A percentile compares a stretch with the other conserved stretches of the same genome.
phyloP scores from a whole-genome alignment of 169 alveolate species.

The Eimeria maxima region DNA sequence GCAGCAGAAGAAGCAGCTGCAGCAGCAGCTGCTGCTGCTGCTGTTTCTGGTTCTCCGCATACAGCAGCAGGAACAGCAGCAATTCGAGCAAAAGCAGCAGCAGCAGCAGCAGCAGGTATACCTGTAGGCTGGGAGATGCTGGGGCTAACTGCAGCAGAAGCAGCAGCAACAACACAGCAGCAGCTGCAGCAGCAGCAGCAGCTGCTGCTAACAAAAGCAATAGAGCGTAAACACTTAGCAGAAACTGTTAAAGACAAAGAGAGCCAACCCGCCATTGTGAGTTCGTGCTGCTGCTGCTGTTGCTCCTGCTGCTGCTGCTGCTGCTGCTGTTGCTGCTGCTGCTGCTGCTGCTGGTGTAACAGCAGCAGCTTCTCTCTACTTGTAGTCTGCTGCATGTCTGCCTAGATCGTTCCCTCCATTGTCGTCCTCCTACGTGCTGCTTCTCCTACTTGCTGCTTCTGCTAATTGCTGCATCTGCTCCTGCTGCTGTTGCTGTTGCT shows the following conservation, averaged over 20 bases:
- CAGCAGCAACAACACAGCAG: neutral
- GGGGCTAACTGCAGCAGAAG: conserved; percentile 27
- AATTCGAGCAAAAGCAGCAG: neutral
- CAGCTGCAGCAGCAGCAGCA: conserved; percentile 33
- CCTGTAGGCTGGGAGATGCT: conserved; percentile 13
- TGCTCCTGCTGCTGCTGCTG: neutral
- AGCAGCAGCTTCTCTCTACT: no score
- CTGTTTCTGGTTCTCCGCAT: neutral
- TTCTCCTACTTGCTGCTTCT: no score
- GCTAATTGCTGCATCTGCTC: no score
- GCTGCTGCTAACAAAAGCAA: neutral
- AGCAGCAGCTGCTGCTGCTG: neutral
- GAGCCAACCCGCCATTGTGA: neutral
- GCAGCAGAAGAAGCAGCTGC: conserved; percentile 1
- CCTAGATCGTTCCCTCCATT: no score
- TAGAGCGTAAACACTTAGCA: neutral
- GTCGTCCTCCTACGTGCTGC: no score
- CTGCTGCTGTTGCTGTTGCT: no score
- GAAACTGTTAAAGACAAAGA: neutral
- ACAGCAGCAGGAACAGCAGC: conserved; percentile 21
- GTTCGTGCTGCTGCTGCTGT: neutral
- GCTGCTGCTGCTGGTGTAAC: no score
- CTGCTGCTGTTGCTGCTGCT: neutral
- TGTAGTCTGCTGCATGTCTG: no score
- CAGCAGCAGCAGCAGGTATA: neutral